Base-by-base conservation (phyloP, 306 rosid genomes). In the Pyrus communis region DNA sequence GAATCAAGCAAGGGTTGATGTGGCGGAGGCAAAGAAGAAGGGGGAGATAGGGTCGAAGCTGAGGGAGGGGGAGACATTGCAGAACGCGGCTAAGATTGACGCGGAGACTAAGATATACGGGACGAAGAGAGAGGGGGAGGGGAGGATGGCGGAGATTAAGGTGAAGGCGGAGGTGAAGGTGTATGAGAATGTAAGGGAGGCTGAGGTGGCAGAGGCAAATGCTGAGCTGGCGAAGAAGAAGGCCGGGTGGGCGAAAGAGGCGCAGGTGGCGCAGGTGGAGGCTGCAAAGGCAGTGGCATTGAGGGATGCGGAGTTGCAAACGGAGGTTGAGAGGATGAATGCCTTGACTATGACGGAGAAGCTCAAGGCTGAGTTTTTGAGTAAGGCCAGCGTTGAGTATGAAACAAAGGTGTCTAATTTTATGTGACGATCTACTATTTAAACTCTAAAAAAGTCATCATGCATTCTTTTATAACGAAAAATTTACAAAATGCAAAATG, bases 1-100 rank as follows among this genome's bases (percentile, higher is more conserved):
- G 0, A 86, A 90, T 23, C 96, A 88, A 30, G 92, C 92, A 1
- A 88, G 51, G 60, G 78, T 88, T 3, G 82, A 79, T 22, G 77
- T 83, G 68, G 42, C 70, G 0, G 79, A 84, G 74, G 82, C 82
- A 0, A 67, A 4, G 66, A 84, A 76, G 84, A 80, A 79, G 69
- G 77, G 81, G 4, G 77, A 80, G 64, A 71, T 84, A 4, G 84
- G 84, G 9, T 46, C 79, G 4, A 79, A 84, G 45, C 3, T 63
- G 27, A 72, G 87, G 52, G 45, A 76, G 0, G 79, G 81, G 10
- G 67, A 58, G 45, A 79, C 73, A 3, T 27, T 70, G 57, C 78
- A 76, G 52, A 71, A 72, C 12, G 84, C 84, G 0, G 74, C 79
- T 0, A 79, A 79, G 61, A 67, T 79, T 25, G 75, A 83, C 4